phyloP scores from a whole-genome alignment of 768 basidiomycete genomes.

The Piloderma croceum region DNA sequence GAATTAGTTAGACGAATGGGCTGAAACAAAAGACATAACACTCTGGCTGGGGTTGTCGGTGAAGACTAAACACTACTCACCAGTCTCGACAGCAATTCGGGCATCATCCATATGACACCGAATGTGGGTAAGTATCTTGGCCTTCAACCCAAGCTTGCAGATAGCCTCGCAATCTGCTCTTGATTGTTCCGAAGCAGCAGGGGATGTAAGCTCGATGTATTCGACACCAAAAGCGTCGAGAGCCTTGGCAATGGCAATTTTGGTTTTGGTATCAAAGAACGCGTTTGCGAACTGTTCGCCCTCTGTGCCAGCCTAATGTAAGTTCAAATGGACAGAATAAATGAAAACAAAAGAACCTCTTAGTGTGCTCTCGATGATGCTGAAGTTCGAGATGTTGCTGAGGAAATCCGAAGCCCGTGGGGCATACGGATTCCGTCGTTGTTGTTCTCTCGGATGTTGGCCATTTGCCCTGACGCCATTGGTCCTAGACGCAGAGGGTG shows the following conservation, averaged over 20 bases:
- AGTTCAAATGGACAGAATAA: conserved; percentile 11
- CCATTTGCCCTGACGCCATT: conserved; percentile 36
- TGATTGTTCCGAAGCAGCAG: conserved; percentile 95
- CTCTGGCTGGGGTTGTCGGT: not conserved
- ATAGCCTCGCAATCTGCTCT: conserved; percentile 93
- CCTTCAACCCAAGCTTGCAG: conserved; percentile 95
- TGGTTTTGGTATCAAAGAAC: conserved; percentile 99
- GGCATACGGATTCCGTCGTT: conserved; percentile 72
- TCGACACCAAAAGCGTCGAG: conserved; percentile 99
- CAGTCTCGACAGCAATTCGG: conserved; percentile 95
- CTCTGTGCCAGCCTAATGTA: conserved; percentile 45
- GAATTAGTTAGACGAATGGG: conserved; percentile 4
- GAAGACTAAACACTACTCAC: conserved; percentile 34
- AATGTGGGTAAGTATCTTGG: conserved; percentile 97
- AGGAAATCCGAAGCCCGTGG: conserved; percentile 89
- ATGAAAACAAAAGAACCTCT: conserved; percentile 55
- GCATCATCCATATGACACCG: conserved; percentile 99
- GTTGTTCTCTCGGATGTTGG: conserved; percentile 32
- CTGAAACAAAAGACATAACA: not conserved
- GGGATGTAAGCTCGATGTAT: conserved; percentile 98
- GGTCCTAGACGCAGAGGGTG: conserved; percentile 26
- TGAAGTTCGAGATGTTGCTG: conserved; percentile 89
- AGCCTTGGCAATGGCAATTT: conserved; percentile 97
- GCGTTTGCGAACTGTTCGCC: conserved; percentile 99
- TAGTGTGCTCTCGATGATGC: conserved; percentile 95